Conservation (phyloP, 139 green algal species). For the Tetradesmus obliquus region DNA sequence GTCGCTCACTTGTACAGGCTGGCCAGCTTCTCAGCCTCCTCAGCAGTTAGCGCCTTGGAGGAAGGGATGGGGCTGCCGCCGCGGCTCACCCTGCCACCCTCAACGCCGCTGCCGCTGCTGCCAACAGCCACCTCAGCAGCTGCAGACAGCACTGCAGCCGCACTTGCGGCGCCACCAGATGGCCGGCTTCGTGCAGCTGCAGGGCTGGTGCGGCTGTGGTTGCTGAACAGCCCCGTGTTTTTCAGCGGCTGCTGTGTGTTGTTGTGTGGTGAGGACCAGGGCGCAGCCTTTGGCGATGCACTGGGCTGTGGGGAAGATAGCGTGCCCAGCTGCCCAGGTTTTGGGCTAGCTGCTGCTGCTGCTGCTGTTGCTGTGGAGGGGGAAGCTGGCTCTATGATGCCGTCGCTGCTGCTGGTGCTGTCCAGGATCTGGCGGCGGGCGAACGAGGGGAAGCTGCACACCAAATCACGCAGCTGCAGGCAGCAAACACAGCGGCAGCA, state of each 20-base stretch:
- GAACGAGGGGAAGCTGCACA: slow-evolving; percentile 8
- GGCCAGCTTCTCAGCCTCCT: slow-evolving; percentile 4
- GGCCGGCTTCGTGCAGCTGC: background rate
- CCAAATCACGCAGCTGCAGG: slow-evolving; percentile 14
- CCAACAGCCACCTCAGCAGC: no score
- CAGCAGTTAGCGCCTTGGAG: slow-evolving; percentile 17
- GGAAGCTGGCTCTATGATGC: background rate
- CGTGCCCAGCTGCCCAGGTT: background rate
- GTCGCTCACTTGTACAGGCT: background rate
- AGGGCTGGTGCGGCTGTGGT: background rate
- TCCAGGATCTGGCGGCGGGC: background rate
- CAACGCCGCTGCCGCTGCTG: background rate
- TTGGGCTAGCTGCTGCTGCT: background rate
- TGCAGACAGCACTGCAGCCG: background rate
- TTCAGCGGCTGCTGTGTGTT: background rate
- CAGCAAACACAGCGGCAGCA: background rate
- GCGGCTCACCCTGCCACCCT: background rate
- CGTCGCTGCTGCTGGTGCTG: background rate
- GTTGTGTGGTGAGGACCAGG: background rate
- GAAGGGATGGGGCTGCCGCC: background rate
- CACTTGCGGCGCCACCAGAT: background rate
- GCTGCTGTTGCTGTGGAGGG: background rate
- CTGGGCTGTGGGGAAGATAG: background rate
- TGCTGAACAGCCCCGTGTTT: background rate
- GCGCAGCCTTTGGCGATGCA: background rate